Percentiles rank a stretch among this genome's conserved stretches.
Conservation (phyloP, 305 asterid species). For the Fraxinus latifolia region DNA sequence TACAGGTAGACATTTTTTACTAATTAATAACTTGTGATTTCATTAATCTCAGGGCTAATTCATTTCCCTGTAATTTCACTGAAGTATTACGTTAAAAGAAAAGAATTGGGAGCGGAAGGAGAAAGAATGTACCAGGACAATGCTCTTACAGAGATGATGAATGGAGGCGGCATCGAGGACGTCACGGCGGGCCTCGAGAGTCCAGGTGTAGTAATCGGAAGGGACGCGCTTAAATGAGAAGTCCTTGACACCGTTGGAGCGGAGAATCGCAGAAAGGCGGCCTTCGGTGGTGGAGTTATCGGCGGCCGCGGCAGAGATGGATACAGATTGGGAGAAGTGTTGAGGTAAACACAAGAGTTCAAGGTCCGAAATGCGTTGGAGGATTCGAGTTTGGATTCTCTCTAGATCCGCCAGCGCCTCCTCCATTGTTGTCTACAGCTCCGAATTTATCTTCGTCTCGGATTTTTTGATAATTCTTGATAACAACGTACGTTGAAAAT, state of each 20-base stretch:
- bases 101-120: neutral
- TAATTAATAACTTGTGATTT: neutral
- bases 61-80: neutral
- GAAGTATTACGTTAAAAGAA: neutral
- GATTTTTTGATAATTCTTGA: neutral
- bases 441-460: neutral
- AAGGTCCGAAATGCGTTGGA: constrained; percentile 55
- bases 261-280: constrained; percentile 71
- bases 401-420: constrained; percentile 56
- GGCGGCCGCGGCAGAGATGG: constrained; percentile 28
- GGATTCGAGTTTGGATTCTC: constrained; percentile 59
- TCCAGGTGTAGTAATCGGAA: constrained; percentile 67
- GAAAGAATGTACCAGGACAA: constrained; percentile 59
- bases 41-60: neutral
- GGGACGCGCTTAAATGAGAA: constrained; percentile 78
- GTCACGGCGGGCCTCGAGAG: constrained; percentile 76
- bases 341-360: constrained; percentile 45
- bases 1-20: neutral
- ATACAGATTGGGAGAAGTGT: constrained; percentile 27
- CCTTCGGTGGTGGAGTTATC: constrained; percentile 55
- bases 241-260: constrained; percentile 47
- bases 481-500: neutral
- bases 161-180: constrained; percentile 73
- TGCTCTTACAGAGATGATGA: constrained; percentile 86
- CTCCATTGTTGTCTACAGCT: constrained; percentile 12